Evolutionary conservation across 257 asterid species (phyloP).

Genomic region (Salvia rosmarinus): DNA sequence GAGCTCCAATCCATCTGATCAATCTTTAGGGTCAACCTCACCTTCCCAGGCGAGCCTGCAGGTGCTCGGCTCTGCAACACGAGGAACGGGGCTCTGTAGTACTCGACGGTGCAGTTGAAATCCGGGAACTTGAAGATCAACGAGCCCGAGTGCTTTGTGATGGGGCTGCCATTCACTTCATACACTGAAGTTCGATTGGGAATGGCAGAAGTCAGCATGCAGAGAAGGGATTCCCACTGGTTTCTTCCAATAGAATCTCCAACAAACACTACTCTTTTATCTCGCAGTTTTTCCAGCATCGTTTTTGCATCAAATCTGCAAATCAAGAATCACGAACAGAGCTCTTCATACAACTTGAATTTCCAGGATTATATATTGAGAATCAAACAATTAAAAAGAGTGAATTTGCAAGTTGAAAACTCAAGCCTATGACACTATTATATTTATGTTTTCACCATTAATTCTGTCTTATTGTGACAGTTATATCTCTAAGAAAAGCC

Average conservation of each 20-base stretch:
- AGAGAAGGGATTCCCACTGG: constrained; percentile 96
- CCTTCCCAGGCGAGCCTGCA: constrained; percentile 47
- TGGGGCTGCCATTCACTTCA: constrained; percentile 81
- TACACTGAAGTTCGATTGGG: constrained; percentile 61
- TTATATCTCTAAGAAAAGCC: not conserved
- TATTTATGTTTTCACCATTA: not conserved
- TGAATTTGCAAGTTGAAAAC: too few relatives aligned
- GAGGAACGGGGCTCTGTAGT: constrained; percentile 84
- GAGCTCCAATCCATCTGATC: constrained; percentile 94
- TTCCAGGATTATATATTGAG: too few relatives aligned
- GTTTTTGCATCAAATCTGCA: constrained; percentile 69
- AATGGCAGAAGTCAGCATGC: constrained; percentile 75
- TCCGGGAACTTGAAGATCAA: constrained; percentile 63
- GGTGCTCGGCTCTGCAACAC: constrained; percentile 89
- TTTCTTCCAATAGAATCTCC: constrained; percentile 95
- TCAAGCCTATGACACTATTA: too few relatives aligned
- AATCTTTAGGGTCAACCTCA: constrained; percentile 69
- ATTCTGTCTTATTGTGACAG: not conserved
- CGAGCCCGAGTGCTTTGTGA: constrained; percentile 81
- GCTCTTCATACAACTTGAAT: not conserved
- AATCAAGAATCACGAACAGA: not conserved
- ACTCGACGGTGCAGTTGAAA: constrained; percentile 81
- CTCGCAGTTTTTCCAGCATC: constrained; percentile 74
- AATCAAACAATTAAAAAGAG: too few relatives aligned
- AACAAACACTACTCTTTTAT: constrained; percentile 63